These are phyloP conservation scores for Curvularia hawaiiensis DNA, from an alignment of 2,329 filamentous ascomycete species.

Conservation along the genomic window DNA sequence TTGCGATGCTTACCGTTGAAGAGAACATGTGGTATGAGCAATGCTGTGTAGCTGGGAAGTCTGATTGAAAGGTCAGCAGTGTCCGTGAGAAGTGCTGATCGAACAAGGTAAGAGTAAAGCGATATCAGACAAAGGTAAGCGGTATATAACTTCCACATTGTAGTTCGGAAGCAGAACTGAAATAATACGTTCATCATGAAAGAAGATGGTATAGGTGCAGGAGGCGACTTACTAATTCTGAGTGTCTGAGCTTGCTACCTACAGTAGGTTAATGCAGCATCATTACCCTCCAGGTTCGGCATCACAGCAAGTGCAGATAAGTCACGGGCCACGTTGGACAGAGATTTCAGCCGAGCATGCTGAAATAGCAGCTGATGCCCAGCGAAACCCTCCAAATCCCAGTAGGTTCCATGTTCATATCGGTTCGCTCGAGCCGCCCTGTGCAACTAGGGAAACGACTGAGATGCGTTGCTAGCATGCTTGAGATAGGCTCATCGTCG, in stretches of 20 bases:
- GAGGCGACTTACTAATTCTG: slow-evolving; percentile 22
- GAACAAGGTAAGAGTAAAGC: slow-evolving; percentile 8
- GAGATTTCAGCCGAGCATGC: background rate
- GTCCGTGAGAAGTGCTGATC: slow-evolving; percentile 3
- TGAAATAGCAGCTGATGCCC: background rate
- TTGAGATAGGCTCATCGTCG: background rate
- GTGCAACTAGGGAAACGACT: too few species aligned
- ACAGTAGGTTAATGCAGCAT: background rate
- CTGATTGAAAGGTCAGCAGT: slow-evolving; percentile 26
- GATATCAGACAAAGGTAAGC: slow-evolving; percentile 61
- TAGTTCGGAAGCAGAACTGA: slow-evolving; percentile 69
- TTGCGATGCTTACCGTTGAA: slow-evolving; percentile 30
- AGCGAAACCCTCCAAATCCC: background rate
- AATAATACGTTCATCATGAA: slow-evolving; percentile 51
- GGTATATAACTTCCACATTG: slow-evolving; percentile 64
- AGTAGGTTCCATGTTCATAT: background rate
- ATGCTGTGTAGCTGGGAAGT: background rate
- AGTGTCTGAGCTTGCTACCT: background rate
- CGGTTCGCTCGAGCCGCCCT: background rate
- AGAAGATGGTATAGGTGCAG: slow-evolving; percentile 8
- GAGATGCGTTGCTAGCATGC: background rate
- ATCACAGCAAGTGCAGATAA: background rate
- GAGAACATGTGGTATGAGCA: background rate
- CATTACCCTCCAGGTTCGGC: background rate
- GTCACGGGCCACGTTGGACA: background rate